Percentiles rank a stretch among this genome's conserved stretches.
These are phyloP conservation scores for Actinidia arguta DNA, from an alignment of 179 eudicot species.

Conservation along the genomic window DNA sequence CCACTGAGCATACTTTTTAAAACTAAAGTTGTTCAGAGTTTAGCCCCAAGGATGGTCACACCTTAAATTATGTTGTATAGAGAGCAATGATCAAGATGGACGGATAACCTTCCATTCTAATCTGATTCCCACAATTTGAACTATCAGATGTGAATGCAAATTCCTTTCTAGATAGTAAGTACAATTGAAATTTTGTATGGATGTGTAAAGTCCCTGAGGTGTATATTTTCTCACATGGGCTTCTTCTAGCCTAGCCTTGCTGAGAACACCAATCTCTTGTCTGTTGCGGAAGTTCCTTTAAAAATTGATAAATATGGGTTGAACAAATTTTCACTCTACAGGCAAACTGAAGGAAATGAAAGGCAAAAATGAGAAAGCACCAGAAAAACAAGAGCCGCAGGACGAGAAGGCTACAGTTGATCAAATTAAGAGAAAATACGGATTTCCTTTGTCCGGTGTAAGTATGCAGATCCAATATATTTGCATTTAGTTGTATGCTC, in stretches of 20 bases:
- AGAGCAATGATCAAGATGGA: too few species aligned
- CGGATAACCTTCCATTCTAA: too few species aligned
- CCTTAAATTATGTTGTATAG: too few species aligned
- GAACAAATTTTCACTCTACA: constrained; percentile 35
- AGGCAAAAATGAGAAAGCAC: constrained; percentile 66
- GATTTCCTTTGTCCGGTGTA: constrained; percentile 69
- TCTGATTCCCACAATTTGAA: neutral
- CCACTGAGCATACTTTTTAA: too few species aligned
- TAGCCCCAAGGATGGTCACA: too few species aligned
- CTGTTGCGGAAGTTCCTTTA: neutral
- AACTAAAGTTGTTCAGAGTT: too few species aligned
- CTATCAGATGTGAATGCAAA: neutral
- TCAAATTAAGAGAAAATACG: constrained; percentile 94
- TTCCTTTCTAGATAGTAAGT: too few species aligned
- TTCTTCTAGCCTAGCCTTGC: neutral
- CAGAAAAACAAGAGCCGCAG: constrained; percentile 55
- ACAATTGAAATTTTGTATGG: too few species aligned
- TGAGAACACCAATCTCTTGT: neutral
- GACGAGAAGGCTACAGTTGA: constrained; percentile 74
- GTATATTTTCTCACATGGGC: neutral
- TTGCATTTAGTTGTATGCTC: neutral
- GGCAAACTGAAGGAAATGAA: constrained; percentile 81
- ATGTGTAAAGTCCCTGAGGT: neutral
- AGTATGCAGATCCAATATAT: constrained; percentile 31
- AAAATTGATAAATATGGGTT: neutral